These are phyloP conservation scores for Cladorrhinum sp. DNA, from an alignment of 2,329 filamentous ascomycete genomes.

Conservation along the genomic window DNA sequence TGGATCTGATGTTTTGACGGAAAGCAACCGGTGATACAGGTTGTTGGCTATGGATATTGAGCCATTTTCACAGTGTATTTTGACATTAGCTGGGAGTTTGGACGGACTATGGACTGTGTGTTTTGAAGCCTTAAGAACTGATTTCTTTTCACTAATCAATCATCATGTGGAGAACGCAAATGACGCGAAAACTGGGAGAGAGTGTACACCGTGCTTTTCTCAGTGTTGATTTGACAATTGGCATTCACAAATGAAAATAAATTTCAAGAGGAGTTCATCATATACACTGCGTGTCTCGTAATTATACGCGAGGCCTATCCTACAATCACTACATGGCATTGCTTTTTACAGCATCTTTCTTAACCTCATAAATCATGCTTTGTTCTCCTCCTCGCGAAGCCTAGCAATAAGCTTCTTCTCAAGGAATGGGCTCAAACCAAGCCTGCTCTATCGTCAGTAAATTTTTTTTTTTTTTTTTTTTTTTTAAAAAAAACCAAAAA, in stretches of 20 bases:
- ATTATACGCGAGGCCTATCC: not conserved
- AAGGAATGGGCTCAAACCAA: slow-evolving; percentile 55
- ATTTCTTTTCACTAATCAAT: not conserved
- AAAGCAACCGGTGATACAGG: not conserved
- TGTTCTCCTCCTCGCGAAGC: slow-evolving; percentile 50
- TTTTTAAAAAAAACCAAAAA: no score
- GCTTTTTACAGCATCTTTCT: not conserved
- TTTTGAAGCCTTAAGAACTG: not conserved
- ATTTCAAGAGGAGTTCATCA: not conserved
- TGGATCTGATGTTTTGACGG: not conserved
- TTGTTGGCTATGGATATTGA: not conserved
- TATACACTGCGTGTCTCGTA: not conserved
- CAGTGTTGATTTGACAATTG: no score
- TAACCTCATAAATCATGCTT: slow-evolving; percentile 18
- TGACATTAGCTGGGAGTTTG: not conserved
- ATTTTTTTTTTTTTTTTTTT: no score
- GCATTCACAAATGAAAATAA: no score
- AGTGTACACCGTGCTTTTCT: no score
- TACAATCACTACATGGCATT: not conserved
- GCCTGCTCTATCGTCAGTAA: slow-evolving; percentile 35
- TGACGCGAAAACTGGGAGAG: no score
- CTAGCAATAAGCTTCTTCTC: slow-evolving; percentile 52
- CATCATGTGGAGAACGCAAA: no score
- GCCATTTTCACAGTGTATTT: not conserved
- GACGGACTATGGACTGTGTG: not conserved